phyloP scores from a whole-genome alignment of 352 stramenopile genomes.

The Globisporangium nunn region DNA sequence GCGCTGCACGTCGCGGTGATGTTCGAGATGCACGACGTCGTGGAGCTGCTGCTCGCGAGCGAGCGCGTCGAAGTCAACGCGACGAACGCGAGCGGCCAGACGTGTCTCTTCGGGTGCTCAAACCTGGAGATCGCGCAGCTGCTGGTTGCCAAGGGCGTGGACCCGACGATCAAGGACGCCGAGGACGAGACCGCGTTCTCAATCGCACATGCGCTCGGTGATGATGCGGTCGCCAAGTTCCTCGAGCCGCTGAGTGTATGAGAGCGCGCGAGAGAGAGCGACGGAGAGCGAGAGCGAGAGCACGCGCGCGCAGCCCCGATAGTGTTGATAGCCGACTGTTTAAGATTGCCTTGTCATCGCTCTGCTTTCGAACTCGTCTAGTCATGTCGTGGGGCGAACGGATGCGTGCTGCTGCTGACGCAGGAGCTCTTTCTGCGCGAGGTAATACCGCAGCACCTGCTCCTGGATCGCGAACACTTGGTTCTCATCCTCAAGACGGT shows the following conservation, averaged over 20 bases:
- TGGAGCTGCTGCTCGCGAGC: conserved; percentile 49
- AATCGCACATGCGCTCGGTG: conserved; percentile 63
- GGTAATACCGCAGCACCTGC: conserved; percentile 32
- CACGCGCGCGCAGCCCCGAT: background rate
- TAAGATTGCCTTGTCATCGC: background rate
- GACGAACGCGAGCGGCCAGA: conserved; percentile 62
- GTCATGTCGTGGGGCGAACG: background rate
- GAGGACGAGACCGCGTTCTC: conserved; percentile 68
- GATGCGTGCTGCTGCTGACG: background rate
- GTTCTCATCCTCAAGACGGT: conserved; percentile 35
- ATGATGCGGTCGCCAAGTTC: conserved; percentile 66
- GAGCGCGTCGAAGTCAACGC: conserved; percentile 58
- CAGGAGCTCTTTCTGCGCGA: conserved; percentile 20
- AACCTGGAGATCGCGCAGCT: conserved; percentile 58
- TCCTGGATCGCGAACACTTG: conserved; percentile 24
- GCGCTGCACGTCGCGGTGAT: conserved; percentile 76
- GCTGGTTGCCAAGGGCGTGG: conserved; percentile 55
- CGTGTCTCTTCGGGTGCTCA: conserved; percentile 77
- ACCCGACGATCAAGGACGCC: conserved; percentile 50
- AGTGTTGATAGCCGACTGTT: background rate
- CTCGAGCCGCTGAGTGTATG: conserved; percentile 30
- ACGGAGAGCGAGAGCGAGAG: too few species aligned
- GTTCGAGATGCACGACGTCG: conserved; percentile 82
- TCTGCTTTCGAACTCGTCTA: background rate
- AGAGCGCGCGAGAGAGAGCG: background rate